Base-by-base conservation (phyloP, 2,329 filamentous ascomycete genomes). In the Ramularia endophylla region DNA sequence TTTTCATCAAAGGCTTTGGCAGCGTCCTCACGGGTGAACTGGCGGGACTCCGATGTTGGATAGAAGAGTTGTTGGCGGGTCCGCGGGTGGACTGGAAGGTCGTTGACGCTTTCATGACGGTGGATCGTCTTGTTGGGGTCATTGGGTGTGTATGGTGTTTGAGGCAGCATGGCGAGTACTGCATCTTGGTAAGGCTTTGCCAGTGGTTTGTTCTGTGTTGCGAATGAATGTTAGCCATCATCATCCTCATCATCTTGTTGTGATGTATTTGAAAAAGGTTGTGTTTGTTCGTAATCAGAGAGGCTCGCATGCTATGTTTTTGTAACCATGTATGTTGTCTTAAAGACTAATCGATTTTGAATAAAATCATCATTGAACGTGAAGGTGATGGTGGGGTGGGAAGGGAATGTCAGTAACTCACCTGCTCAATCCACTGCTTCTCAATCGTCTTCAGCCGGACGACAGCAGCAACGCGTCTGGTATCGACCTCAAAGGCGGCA, bases 271-370 rank as follows among this genome's bases (percentile, higher is more conserved):
- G 12, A 20, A 13, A 7, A 16, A 17, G 13, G 5, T 15, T 4
- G 5, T 36, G 27, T 18, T 17, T 27, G 13, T 33, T 39, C 15
- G 13, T n/a, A 54, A 54, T 87, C 83, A 87, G 83, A 83, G 78
- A 83, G 78, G 78, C 74, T 79, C 74, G 77, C 74, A 82, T 34
- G 32, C 32, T 34, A 81, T 78, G 75, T 75, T 71, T 77, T 75
- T 83, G 73, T 90, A 90, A 95, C 86, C 87, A 92, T 81, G 74
- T 80, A 64, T 25, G 71, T 66, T 81, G 89, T 97, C 89, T 95
- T 95, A 75, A 94, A 95, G 90, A 97, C 90, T 95, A 95, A 97
- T 95, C 90, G 90, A 79, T 80, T 81, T n/a, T 79, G 77, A 71
- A 65, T 75, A 78, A 69, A 73, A 76, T 86, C 81, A 85, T 85